phyloP scores from a whole-genome alignment of 2,329 filamentous ascomycete species.

The Eurotiales sp. region DNA sequence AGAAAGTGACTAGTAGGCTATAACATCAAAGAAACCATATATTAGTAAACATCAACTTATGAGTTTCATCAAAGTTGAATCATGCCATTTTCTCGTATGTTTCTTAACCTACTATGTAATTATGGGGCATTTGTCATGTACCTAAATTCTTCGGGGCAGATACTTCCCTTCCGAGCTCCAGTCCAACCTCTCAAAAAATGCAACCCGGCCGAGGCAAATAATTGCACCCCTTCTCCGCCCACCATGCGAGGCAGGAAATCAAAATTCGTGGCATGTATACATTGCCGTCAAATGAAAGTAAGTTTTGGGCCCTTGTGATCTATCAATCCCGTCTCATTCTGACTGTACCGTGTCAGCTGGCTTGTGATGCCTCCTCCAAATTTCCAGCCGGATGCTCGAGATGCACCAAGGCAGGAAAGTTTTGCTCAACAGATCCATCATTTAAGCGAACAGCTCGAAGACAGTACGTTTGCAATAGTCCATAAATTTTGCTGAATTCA shows the following conservation, averaged over 20 bases:
- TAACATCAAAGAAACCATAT: too few relatives aligned
- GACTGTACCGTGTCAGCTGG: slow-evolving; percentile 2
- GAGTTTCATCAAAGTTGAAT: too few relatives aligned
- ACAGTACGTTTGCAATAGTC: slow-evolving; percentile 2
- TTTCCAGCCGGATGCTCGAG: slow-evolving; percentile 13
- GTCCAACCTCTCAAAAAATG: not conserved
- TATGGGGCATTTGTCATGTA: too few relatives aligned
- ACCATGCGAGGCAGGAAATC: slow-evolving; percentile 14
- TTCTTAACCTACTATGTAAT: too few relatives aligned
- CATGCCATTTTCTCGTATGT: too few relatives aligned
- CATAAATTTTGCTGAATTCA: not conserved
- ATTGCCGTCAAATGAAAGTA: slow-evolving; percentile 18
- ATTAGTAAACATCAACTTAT: too few relatives aligned
- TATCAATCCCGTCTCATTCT: not conserved
- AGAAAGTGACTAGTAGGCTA: too few relatives aligned
- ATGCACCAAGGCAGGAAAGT: slow-evolving; percentile 10
- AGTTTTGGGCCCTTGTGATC: not conserved
- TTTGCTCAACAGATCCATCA: slow-evolving; percentile 6
- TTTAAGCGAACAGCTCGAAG: slow-evolving; percentile 10
- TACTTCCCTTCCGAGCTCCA: not conserved
- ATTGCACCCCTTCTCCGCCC: not conserved
- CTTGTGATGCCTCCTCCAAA: slow-evolving; percentile 5
- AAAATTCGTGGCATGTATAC: slow-evolving; percentile 14
- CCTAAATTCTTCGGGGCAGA: too few relatives aligned
- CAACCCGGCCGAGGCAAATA: not conserved